Percentiles rank a stretch among this genome's conserved stretches.
Evolutionary conservation across 1,139 yeast species (phyloP).

Genomic region (Suhomyces maxii): DNA sequence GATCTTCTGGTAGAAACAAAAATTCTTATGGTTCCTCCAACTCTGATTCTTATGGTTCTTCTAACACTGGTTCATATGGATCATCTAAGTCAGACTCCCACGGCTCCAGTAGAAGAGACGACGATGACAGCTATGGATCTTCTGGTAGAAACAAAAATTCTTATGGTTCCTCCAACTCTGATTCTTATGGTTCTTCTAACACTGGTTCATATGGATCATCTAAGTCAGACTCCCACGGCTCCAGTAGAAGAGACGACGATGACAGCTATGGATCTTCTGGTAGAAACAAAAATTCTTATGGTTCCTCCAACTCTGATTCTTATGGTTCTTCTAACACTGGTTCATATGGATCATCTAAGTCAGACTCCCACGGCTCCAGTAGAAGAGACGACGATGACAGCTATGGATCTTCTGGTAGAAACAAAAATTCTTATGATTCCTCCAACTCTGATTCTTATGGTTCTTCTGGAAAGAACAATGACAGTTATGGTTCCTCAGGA

Average conservation of each 20-base stretch:
- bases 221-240: constrained; percentile 15
- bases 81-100: constrained; percentile 15
- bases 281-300: constrained; percentile 6
- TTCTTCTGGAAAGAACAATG: constrained; percentile 4
- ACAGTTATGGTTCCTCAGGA: constrained; percentile 16
- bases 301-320: constrained; percentile 10
- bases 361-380: constrained; percentile 8
- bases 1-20: constrained; percentile 7
- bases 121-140: constrained; percentile 13
- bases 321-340: constrained; percentile 7
- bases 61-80: constrained; percentile 13
- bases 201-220: constrained; percentile 18
- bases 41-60: constrained; percentile 12
- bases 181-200: constrained; percentile 17
- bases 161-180: constrained; percentile 16
- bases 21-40: constrained; percentile 11
- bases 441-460: constrained; percentile 6
- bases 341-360: constrained; percentile 16
- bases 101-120: constrained; percentile 14
- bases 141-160: constrained; percentile 10
- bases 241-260: constrained; percentile 4
- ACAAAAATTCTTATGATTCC: constrained; percentile 10
- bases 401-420: constrained; percentile 10
- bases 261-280: background rate
- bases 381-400: constrained; percentile 3